These are phyloP conservation scores for Sporothrix brunneoviolacea DNA, from an alignment of 2,329 filamentous ascomycete genomes.

Conservation along the genomic window DNA sequence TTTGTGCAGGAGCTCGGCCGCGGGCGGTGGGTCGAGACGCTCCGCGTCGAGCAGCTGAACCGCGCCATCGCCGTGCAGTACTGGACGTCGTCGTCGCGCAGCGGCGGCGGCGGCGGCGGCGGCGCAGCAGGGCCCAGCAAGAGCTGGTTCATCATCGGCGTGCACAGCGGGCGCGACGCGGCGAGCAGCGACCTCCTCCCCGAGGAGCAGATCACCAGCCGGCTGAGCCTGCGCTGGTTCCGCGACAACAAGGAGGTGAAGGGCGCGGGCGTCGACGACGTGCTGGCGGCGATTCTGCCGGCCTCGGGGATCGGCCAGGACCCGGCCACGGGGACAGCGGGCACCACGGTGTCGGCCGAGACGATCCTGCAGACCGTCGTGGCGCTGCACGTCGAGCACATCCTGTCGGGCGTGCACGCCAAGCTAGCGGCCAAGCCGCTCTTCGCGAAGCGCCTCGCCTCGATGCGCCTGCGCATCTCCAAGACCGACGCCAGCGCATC, in stretches of 20 bases:
- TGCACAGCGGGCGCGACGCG: constrained; percentile 37
- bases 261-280: constrained; percentile 49
- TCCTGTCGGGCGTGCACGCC: constrained; percentile 60
- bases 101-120: constrained; percentile 22
- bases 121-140: constrained; percentile 37
- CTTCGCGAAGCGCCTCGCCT: constrained; percentile 54
- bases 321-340: constrained; percentile 21
- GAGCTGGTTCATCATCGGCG: constrained; percentile 85
- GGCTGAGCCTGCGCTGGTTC: constrained; percentile 70
- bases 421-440: constrained; percentile 54
- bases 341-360: constrained; percentile 67
- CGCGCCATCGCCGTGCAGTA: constrained; percentile 84
- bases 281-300: constrained; percentile 60
- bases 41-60: constrained; percentile 73
- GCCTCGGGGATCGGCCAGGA: no score
- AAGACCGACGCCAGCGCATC: constrained; percentile 59
- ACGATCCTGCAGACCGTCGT: constrained; percentile 66
- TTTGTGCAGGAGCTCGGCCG: constrained; percentile 62
- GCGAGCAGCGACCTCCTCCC: constrained; percentile 18
- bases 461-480: constrained; percentile 52
- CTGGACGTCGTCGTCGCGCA: constrained; percentile 69
- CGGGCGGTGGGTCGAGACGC: constrained; percentile 68
- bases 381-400: constrained; percentile 64
- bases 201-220: constrained; percentile 43
- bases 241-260: constrained; percentile 70